Conservation (phyloP, 2,329 filamentous ascomycete genomes). For the Teratosphaeria pseudoeucalypti region DNA sequence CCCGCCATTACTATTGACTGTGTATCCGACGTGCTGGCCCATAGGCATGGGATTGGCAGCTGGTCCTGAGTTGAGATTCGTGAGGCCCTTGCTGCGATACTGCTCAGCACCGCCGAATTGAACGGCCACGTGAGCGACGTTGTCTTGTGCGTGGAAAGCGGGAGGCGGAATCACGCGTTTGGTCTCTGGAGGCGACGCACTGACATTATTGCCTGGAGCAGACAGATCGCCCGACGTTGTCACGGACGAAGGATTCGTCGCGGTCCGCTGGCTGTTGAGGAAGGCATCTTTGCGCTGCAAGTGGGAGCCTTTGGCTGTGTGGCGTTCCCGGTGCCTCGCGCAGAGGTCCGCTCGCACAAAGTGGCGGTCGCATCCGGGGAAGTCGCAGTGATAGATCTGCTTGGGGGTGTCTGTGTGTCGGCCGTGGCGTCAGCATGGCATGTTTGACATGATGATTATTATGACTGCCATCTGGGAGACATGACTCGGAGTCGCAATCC, state of each 20-base stretch:
- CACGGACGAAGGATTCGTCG: constrained; percentile 6
- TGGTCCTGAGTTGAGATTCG: not conserved
- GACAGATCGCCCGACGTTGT: not conserved
- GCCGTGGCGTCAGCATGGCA: not conserved
- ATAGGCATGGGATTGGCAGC: not conserved
- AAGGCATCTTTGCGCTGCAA: constrained; percentile 63
- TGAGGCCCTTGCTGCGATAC: constrained; percentile 1
- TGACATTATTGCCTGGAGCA: not conserved
- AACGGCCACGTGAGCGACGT: not conserved
- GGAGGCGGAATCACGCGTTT: not conserved
- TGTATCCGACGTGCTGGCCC: not conserved
- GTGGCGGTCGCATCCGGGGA: constrained; percentile 75
- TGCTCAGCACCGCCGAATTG: constrained; percentile 5
- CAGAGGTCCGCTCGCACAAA: constrained; percentile 93
- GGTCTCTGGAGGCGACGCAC: not conserved
- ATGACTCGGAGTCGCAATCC: not conserved
- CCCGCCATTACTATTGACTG: not conserved
- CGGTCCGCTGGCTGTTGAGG: constrained; percentile 34
- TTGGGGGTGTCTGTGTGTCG: constrained; percentile 67
- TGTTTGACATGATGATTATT: not conserved
- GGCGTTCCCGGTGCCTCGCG: constrained; percentile 49
- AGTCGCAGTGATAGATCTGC: constrained; percentile 89
- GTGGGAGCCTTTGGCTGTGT: constrained; percentile 57
- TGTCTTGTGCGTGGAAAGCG: not conserved
- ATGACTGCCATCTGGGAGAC: not conserved